Percentiles rank a stretch among this genome's conserved stretches.
phyloP scores from a whole-genome alignment of 75 land plant species.

The Selaginella moellendorffii region DNA sequence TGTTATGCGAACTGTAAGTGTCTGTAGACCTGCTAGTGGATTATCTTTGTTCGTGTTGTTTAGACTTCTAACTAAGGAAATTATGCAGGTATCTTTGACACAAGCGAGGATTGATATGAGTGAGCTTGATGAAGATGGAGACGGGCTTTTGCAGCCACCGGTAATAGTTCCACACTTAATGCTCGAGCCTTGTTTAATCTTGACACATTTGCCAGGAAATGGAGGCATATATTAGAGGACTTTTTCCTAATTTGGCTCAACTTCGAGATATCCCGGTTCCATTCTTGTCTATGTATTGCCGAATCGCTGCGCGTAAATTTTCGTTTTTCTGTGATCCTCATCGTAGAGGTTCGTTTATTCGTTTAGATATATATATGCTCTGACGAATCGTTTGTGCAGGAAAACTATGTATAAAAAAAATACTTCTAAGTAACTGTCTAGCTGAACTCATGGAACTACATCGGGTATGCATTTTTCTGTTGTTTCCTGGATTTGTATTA shows the following conservation, averaged over 20 bases:
- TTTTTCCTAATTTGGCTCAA: slow-evolving; percentile 95
- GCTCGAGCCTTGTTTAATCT: too few species aligned
- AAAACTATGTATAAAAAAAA: slow-evolving; percentile 97
- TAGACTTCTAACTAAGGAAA: too few species aligned
- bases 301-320: slow-evolving; percentile 94
- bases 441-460: slow-evolving; percentile 99
- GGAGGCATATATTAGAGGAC: slow-evolving; percentile 93
- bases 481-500: background rate
- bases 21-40: background rate
- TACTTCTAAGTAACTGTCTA: slow-evolving; percentile 87
- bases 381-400: slow-evolving; percentile 39
- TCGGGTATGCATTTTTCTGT: slow-evolving; percentile 34
- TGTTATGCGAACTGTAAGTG: slow-evolving; percentile 95
- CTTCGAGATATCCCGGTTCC: slow-evolving; percentile 75
- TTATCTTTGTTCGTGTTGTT: too few species aligned
- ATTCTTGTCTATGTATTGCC: slow-evolving; percentile 86
- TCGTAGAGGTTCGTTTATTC: slow-evolving; percentile 54
- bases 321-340: slow-evolving; percentile 99
- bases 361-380: background rate
- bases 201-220: slow-evolving; percentile 96
- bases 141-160: slow-evolving; percentile 96
- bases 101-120: slow-evolving; percentile 99
- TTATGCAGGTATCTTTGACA: slow-evolving; percentile 97
- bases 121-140: slow-evolving; percentile 97
- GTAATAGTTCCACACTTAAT: too few species aligned